Evolutionary conservation across 2,329 filamentous ascomycete species (phyloP).

Genomic region (Sporothrix pseudoabietina): DNA sequence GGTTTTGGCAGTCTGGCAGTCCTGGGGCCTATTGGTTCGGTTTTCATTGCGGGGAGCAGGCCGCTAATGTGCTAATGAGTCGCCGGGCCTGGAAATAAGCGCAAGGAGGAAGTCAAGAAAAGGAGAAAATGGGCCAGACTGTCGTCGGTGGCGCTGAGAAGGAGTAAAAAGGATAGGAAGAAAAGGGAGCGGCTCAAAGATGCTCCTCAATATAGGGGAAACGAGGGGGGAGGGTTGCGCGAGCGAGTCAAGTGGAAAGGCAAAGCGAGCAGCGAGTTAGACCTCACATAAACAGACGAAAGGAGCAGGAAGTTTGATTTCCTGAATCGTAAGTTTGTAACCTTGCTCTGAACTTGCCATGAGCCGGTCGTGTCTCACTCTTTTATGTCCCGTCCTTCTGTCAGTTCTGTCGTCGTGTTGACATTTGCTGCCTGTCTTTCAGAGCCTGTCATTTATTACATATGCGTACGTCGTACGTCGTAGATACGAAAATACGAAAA

Average conservation of each 20-base stretch:
- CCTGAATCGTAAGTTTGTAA: neutral
- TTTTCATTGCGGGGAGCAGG: neutral
- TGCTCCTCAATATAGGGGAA: neutral
- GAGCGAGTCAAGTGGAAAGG: neutral
- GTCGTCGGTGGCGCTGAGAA: neutral
- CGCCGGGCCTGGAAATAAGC: neutral
- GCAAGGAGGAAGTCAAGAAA: neutral
- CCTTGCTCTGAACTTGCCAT: neutral
- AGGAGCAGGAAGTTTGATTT: neutral
- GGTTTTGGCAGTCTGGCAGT: neutral
- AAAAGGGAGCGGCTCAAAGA: neutral
- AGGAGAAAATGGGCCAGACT: neutral
- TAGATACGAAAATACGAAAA: neutral
- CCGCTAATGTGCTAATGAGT: constrained; percentile 3
- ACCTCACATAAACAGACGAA: neutral
- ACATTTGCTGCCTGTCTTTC: neutral
- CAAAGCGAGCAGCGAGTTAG: neutral
- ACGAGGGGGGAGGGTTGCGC: neutral
- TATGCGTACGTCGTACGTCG: no score
- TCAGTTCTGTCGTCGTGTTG: neutral
- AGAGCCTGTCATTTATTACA: no score
- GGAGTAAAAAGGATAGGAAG: neutral
- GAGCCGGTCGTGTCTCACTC: neutral
- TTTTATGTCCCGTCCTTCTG: neutral
- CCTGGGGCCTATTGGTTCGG: neutral